These are phyloP conservation scores for Psilocybe azurescens DNA, from an alignment of 768 basidiomycete species.

Conservation along the genomic window DNA sequence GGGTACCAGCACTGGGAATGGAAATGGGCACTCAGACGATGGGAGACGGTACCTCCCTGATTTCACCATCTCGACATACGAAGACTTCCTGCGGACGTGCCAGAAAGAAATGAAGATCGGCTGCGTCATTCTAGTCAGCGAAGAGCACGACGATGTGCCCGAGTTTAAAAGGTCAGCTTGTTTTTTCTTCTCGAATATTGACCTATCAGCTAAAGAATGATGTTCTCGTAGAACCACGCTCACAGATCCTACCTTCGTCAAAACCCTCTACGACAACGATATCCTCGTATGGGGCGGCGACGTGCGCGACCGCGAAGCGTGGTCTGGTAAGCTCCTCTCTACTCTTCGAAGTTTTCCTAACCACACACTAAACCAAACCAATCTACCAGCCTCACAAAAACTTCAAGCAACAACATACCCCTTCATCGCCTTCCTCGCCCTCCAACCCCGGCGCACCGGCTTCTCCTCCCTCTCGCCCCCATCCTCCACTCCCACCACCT, in stretches of 20 bases:
- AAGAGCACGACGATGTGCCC: slow-evolving; percentile 88
- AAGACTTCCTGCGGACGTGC: slow-evolving; percentile 73
- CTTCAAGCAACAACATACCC: slow-evolving; percentile 91
- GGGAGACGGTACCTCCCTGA: slow-evolving; percentile 70
- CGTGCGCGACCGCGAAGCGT: slow-evolving; percentile 80
- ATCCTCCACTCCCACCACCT: slow-evolving; percentile 36
- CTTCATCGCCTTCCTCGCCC: slow-evolving; percentile 88
- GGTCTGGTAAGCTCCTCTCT: slow-evolving; percentile 53
- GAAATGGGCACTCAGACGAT: slow-evolving; percentile 32
- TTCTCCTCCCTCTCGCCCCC: slow-evolving; percentile 15
- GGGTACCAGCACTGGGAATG: slow-evolving; percentile 16
- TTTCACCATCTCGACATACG: slow-evolving; percentile 82
- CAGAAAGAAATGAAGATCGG: slow-evolving; percentile 76
- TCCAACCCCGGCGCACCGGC: slow-evolving; percentile 70
- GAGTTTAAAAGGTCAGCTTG: slow-evolving; percentile 79
- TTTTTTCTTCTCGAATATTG: background rate
- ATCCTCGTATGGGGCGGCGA: slow-evolving; percentile 94
- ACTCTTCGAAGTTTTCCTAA: background rate
- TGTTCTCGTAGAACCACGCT: slow-evolving; percentile 63
- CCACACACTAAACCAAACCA: slow-evolving; percentile 11
- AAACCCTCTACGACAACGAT: slow-evolving; percentile 70
- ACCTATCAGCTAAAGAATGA: background rate
- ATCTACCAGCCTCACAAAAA: slow-evolving; percentile 13
- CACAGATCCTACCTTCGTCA: slow-evolving; percentile 73
- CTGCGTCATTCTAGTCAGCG: slow-evolving; percentile 83